Percentiles rank a stretch among this genome's conserved stretches.
phyloP scores from a whole-genome alignment of 2,329 filamentous ascomycete genomes.

The Pseudogymnoascus sp. region DNA sequence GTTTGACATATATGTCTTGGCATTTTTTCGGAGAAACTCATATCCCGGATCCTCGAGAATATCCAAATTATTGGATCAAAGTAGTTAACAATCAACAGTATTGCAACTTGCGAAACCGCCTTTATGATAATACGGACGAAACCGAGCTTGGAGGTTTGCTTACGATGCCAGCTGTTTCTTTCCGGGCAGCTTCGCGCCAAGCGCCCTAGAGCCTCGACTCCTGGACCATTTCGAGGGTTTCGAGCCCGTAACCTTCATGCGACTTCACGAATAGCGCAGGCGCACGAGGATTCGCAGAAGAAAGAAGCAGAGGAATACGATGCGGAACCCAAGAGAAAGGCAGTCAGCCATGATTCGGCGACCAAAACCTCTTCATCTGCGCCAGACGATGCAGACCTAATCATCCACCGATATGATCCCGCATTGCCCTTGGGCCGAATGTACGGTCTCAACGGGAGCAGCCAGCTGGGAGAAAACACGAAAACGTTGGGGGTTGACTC shows the following conservation, averaged over 20 bases:
- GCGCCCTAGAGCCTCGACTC: background rate
- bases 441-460: conserved; percentile 19
- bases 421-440: conserved; percentile 13
- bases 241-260: background rate
- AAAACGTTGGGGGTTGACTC: conserved; percentile 19
- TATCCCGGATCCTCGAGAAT: background rate
- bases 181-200: conserved; percentile 14
- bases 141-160: conserved; percentile 25
- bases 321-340: background rate
- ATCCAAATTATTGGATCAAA: conserved; percentile 9
- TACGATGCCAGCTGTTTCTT: conserved; percentile 26
- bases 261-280: conserved; percentile 1
- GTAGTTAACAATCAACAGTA: background rate
- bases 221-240: background rate
- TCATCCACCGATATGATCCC: background rate
- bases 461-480: conserved; percentile 18
- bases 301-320: conserved; percentile 1
- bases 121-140: conserved; percentile 27
- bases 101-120: conserved; percentile 18
- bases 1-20: conserved; percentile 1
- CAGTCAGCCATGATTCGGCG: background rate
- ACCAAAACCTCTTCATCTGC: background rate
- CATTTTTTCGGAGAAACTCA: background rate
- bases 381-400: background rate
- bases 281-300: background rate